Conservation (phyloP, 1,284 basidiomycete genomes). For the Tilletia indica region DNA sequence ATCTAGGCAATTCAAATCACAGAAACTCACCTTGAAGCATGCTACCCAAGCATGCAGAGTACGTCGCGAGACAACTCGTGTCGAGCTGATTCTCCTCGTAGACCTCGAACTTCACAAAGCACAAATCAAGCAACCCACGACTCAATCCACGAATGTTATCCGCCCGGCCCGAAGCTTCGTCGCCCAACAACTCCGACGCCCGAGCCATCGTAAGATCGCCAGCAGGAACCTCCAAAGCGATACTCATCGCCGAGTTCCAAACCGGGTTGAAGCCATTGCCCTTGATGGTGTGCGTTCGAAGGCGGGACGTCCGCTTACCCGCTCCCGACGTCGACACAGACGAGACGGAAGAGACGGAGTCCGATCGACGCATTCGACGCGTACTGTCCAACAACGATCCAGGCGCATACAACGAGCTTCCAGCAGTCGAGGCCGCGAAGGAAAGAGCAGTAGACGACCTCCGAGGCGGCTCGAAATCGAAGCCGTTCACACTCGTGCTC, state of each 20-base stretch:
- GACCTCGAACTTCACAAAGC: constrained; percentile 51
- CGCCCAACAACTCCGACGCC: constrained; percentile 22
- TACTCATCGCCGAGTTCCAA: constrained; percentile 40
- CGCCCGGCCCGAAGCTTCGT: neutral
- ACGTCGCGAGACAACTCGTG: constrained; percentile 2
- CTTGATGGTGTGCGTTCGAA: constrained; percentile 36
- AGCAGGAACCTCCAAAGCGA: constrained; percentile 47
- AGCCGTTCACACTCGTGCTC: neutral
- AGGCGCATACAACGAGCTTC: constrained; percentile 2
- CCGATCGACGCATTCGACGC: constrained; percentile 8
- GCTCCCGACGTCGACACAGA: neutral
- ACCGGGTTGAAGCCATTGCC: constrained; percentile 50
- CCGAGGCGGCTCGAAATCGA: constrained; percentile 9
- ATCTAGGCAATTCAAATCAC: neutral
- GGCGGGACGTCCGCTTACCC: constrained; percentile 15
- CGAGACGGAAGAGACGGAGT: neutral
- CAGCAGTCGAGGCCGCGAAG: constrained; percentile 19
- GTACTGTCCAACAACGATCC: neutral
- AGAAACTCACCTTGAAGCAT: constrained; percentile 16
- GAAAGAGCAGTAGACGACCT: neutral
- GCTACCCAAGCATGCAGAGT: neutral
- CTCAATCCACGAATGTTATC: constrained; percentile 23
- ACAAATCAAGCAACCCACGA: constrained; percentile 49
- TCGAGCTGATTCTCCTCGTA: constrained; percentile 43
- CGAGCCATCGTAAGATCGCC: constrained; percentile 18